phyloP scores from a whole-genome alignment of 768 basidiomycete species.

The Pulveroboletus sp. region DNA sequence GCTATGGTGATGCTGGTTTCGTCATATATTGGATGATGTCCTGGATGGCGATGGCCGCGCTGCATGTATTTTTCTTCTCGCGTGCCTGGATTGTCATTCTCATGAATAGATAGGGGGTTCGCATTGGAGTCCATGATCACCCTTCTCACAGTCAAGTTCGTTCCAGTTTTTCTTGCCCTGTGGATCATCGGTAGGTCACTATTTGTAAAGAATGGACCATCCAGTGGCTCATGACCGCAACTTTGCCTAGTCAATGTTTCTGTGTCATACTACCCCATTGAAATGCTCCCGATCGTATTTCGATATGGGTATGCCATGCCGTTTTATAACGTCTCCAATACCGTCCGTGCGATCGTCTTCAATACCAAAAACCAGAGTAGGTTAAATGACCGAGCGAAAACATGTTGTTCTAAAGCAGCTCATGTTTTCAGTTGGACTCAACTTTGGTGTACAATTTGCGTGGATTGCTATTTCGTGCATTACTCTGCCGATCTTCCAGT shows the following conservation, averaged over 20 bases:
- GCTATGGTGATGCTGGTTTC: constrained; percentile 53
- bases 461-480: constrained; percentile 55
- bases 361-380: constrained; percentile 55
- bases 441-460: constrained; percentile 54
- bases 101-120: constrained; percentile 43
- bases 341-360: constrained; percentile 61
- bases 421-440: constrained; percentile 46
- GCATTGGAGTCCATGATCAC: constrained; percentile 58
- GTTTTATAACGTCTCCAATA: constrained; percentile 65
- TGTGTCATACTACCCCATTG: constrained; percentile 53
- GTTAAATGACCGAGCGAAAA: constrained; percentile 17
- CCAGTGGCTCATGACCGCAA: background rate
- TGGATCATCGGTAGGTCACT: constrained; percentile 55
- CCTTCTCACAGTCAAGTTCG: constrained; percentile 46
- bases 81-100: background rate
- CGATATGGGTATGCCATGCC: constrained; percentile 67
- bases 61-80: constrained; percentile 35
- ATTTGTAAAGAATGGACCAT: background rate
- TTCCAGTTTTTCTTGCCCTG: constrained; percentile 57
- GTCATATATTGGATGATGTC: constrained; percentile 66
- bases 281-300: constrained; percentile 52
- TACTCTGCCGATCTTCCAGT: constrained; percentile 49
- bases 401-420: background rate
- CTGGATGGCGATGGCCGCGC: constrained; percentile 51
- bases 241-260: constrained; percentile 48